Evolutionary conservation across 208 protist species (phyloP), one percentile per base, ranked within the genome.

Genomic region (Wallacemonas collosoma): DNA sequence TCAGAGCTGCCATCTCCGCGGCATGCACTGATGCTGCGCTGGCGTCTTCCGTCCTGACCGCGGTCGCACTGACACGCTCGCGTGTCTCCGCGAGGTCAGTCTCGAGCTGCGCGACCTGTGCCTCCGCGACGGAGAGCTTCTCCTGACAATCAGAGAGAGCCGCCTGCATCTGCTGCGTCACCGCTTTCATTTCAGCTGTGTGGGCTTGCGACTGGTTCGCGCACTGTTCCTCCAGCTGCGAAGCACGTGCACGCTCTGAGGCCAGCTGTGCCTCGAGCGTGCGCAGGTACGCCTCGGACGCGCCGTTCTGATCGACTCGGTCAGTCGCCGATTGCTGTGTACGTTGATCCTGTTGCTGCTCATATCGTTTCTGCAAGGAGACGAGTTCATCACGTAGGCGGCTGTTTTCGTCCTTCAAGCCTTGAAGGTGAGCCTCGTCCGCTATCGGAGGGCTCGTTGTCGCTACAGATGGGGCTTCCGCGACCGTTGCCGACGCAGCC

Each of bases 1-100:
- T 65, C 1, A 83, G 55, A 1, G 51, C 43, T 7, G 72, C 50
- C 11, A 76, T 12, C 12, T 63, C 7, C 6, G 56, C 17, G 3
- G 3, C 56, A 9, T 62, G 51, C 51, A n/a, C n/a, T n/a, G 51
- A 0, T n/a, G 51, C n/a, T 14, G 26, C 26, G 26, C 26, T 0
- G 26, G 26, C 26, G 26, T 26, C 26, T 26, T 26, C 26, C 26
- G 26, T 26, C 26, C 26, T 26, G 26, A 26, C 26, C 26, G 26
- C 26, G 26, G 26, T 26, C 26, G 26, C 26, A 26, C 26, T 0
- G 26, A 26, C 26, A 26, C 26, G 26, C 26, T 26, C 26, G 26
- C 26, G 26, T 26, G 26, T 26, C 26, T 26, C 26, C 26, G 26
- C 26, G 26, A 26, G 26, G 26, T 26, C 26, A 0, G 26, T 26